Conservation (phyloP, 2,329 filamentous ascomycete species). For the Colletotrichum orchidophilum region DNA sequence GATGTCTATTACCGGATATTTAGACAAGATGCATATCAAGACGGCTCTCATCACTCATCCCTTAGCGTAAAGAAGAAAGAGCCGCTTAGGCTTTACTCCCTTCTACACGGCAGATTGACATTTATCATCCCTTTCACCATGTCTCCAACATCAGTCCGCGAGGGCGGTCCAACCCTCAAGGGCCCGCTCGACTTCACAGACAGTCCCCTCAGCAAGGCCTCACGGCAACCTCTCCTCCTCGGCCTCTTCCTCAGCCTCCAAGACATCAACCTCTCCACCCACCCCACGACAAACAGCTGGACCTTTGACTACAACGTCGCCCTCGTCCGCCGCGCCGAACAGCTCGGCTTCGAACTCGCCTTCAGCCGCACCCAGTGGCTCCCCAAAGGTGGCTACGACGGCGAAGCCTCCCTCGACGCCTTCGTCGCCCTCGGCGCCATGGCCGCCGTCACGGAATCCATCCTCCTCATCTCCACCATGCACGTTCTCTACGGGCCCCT, state of each 20-base stretch:
- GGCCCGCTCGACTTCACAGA: conserved; percentile 10
- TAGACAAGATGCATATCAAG: not conserved
- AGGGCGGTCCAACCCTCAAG: conserved; percentile 4
- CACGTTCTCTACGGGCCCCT: conserved; percentile 15
- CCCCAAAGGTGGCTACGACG: conserved; percentile 12
- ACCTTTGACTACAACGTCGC: conserved; percentile 11
- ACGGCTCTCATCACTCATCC: not conserved
- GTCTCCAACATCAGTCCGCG: conserved; percentile 17
- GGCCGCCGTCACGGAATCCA: not conserved
- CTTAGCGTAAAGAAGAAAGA: not conserved
- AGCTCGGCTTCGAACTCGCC: conserved; percentile 1
- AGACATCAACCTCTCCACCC: conserved; percentile 17
- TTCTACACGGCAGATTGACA: not conserved
- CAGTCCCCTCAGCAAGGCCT: not conserved
- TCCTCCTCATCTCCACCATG: conserved; percentile 17
- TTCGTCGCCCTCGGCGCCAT: conserved; percentile 10
- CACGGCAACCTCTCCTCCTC: conserved; percentile 14
- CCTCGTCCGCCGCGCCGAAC: conserved; percentile 5
- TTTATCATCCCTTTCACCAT: not conserved
- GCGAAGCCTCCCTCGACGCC: conserved; percentile 9
- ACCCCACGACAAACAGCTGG: not conserved
- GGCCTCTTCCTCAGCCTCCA: conserved; percentile 11
- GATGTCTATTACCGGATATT: not conserved
- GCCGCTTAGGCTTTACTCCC: not conserved
- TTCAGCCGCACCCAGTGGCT: conserved; percentile 15